Evolutionary conservation across 1,284 basidiomycete genomes (phyloP), one percentile per base, ranked within the genome.

Genomic region (Microstroma glucosiphilum): DNA sequence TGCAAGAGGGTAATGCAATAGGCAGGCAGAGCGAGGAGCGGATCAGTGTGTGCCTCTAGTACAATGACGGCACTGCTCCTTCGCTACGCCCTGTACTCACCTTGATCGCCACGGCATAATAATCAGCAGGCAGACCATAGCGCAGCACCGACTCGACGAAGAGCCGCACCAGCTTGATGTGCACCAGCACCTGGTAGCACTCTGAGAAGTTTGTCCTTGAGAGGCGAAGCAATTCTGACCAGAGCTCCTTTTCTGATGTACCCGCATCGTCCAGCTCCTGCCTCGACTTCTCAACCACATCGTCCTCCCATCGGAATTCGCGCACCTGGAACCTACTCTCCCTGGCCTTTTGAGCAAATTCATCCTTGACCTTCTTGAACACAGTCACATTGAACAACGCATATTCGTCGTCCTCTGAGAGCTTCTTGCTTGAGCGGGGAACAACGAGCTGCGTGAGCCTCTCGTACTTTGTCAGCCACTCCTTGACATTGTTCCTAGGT

Each of bases 161-260:
- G 11, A 94, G 83, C 26, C 92, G 87, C 23, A 96, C 80, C 60
- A 96, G 85, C 81, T 98, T 97, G 67, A 98, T 83, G 77, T 98
- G 96, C 0, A 93, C 89, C 19, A 97, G 84, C 40, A 94, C 85
- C 80, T 98, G 92, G 82, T 93, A 93, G 2, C 93, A 87, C 81
- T 99, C 96, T 6, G 91, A 93, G 79, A 98, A 99, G 82, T 96
- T 96, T 64, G 91, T 96, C 65, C 96, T 85, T 37, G 92, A 87
- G 51, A 98, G 81, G 67, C 91, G 86, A n/a, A 99, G 83, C 1
- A 99, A 84, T 76, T 98, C 96, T 21, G 92, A 91, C 96, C 96
- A 98, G 60, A 97, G 87, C 78, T 99, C 93, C 82, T 92, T 94
- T 83, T 98, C 96, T 54, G 92, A 90, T 8, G 85, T 84, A 69